phyloP scores from a whole-genome alignment of 2,329 filamentous ascomycete genomes.

The Colletotrichum sp. region DNA sequence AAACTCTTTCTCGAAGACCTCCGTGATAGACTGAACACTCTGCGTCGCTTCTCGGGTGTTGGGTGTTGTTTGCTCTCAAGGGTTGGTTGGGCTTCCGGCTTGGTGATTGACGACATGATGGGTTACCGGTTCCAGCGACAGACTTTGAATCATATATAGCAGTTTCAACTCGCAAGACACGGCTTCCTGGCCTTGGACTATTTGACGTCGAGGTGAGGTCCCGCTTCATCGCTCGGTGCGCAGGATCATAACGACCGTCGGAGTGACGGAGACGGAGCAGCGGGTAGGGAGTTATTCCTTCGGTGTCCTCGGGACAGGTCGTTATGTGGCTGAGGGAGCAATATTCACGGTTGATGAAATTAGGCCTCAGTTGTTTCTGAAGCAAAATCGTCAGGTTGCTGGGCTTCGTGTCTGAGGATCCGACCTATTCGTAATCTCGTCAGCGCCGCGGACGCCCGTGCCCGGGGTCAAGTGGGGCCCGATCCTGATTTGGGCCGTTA shows the following conservation, averaged over 20 bases:
- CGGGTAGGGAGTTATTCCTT: not conserved
- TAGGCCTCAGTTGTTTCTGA: not conserved
- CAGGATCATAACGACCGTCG: not conserved
- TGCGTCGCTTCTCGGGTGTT: not conserved
- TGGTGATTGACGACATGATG: not conserved
- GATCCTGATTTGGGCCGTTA: not conserved
- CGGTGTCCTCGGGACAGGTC: not conserved
- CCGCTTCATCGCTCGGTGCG: not conserved
- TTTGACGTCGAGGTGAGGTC: not conserved
- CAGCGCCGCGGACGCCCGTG: not conserved
- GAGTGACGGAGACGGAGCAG: not conserved
- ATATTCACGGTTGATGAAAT: not conserved
- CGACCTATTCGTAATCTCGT: not conserved
- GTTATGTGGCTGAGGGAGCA: not conserved
- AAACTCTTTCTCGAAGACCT: not conserved
- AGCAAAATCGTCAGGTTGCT: not conserved
- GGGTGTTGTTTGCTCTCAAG: not conserved
- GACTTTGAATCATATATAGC: not conserved
- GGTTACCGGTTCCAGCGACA: not conserved
- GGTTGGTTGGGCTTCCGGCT: too few relatives aligned
- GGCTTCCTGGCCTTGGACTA: not conserved
- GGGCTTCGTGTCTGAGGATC: not conserved
- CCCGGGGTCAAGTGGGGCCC: not conserved
- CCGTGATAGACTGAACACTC: slow-evolving; percentile 4
- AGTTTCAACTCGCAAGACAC: not conserved